Base-by-base conservation (phyloP, 1,284 basidiomycete species). In the Mycena citricolor region DNA sequence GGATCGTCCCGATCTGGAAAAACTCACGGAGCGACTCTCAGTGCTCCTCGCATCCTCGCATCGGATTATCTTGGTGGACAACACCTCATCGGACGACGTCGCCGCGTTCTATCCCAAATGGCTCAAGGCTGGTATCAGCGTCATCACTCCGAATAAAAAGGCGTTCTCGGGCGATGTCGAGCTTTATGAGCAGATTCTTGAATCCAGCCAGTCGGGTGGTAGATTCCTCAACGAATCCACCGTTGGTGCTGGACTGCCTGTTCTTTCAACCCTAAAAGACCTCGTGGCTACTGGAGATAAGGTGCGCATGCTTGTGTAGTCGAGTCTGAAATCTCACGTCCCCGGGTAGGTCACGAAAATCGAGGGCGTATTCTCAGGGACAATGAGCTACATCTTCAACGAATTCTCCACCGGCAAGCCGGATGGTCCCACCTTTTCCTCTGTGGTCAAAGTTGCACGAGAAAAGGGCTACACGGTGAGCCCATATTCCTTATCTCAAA, bases 321-420 rank as follows among this genome's bases (percentile, higher is more conserved):
- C 22, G 17, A 19, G 4, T 8, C 30, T 14, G n/a, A 14, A 24
- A 8, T 24, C 6, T 8, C 21, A 20, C 5, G 25, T 31, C 21
- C 25, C 16, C 16, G 11, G 25, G 49, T 49, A 90, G 87, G 69
- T 90, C 49, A 68, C 71, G 49, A 89, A 85, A 68, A 86, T 90
- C 52, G 88, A 90, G 64, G 87, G 87, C 29, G 91, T 95, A 30
- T 86, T 95, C 65, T 93, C 89, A 7, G 95, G 95, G 4, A 99
- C 95, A 1, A 83, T 99, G 73, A 92, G 88, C 62, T 99, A 99
- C 73, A 98, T 99, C 69, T 99, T 99, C 77, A 99, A 99, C 70
- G 86, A 94, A 56, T 99, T 94, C 65, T 92, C 88, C 4, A 81
- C 77, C 1, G 78, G 78, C 1, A 68, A 69, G 17, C 66, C 71